phyloP scores from a whole-genome alignment of 345 rosid species.

The Reutealis trisperma region DNA sequence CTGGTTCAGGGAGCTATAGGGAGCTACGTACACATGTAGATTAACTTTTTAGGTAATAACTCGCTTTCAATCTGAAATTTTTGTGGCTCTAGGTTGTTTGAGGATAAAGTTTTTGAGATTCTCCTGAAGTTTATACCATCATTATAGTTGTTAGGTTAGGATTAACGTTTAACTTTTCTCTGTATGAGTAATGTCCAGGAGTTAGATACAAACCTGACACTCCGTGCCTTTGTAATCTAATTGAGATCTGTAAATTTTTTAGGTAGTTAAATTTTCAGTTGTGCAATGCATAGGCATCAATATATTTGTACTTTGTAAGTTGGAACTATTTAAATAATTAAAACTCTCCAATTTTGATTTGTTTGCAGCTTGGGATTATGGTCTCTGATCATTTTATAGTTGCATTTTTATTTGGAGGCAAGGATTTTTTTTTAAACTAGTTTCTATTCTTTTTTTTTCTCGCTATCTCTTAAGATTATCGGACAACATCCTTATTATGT shows the following conservation, averaged over 20 bases:
- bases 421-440: too few relatives aligned
- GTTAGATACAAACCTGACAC: neutral
- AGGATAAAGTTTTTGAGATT: slow-evolving; percentile 27
- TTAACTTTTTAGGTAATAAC: slow-evolving; percentile 15
- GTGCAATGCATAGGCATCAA: neutral
- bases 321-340: neutral
- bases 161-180: slow-evolving; percentile 5
- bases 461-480: too few relatives aligned
- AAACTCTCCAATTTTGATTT: neutral
- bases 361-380: neutral
- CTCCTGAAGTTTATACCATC: neutral
- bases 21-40: slow-evolving; percentile 18
- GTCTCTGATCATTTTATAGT: too few relatives aligned
- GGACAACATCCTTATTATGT: too few relatives aligned
- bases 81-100: slow-evolving; percentile 33
- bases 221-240: neutral
- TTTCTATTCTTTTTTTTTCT: too few relatives aligned
- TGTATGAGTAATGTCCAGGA: neutral
- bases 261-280: slow-evolving; percentile 4
- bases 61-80: slow-evolving; percentile 10
- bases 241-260: slow-evolving; percentile 23
- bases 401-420: too few relatives aligned
- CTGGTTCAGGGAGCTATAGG: slow-evolving; percentile 22
- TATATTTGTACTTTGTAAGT: neutral
- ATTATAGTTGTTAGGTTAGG: slow-evolving; percentile 1